Evolutionary conservation across 257 asterid species (phyloP).

Genomic region (Solanum lignicaule): DNA sequence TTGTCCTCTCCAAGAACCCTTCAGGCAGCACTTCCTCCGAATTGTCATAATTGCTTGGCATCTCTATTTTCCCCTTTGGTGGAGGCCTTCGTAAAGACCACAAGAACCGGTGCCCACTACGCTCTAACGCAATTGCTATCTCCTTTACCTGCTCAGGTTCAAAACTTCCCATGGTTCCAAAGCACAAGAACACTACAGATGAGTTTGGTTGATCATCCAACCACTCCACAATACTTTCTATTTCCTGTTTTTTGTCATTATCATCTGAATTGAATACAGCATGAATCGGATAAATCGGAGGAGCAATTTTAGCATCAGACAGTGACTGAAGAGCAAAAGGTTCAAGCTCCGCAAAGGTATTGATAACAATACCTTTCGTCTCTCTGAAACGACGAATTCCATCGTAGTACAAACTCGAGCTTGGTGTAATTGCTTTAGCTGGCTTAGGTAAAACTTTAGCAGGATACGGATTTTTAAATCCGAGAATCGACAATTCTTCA

Average conservation of each 20-base stretch:
- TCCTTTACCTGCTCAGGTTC: conserved; percentile 14
- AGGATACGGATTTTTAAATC: conserved; percentile 19
- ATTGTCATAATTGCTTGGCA: conserved; percentile 4
- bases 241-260: background rate
- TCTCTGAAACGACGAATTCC: background rate
- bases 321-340: conserved; percentile 16
- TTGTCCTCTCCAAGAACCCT: conserved; percentile 19
- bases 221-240: background rate
- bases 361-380: conserved; percentile 29
- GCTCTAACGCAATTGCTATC: conserved; percentile 15
- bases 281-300: conserved; percentile 31
- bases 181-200: conserved; percentile 22
- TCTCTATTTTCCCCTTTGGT: background rate
- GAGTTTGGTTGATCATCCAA: conserved; percentile 5
- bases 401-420: background rate
- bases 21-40: conserved; percentile 8
- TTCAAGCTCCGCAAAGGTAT: conserved; percentile 42
- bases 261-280: conserved; percentile 13
- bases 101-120: conserved; percentile 9
- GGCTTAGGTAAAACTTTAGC: conserved; percentile 11
- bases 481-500: conserved; percentile 3
- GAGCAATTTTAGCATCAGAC: background rate
- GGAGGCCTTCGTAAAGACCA: conserved; percentile 14
- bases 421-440: background rate
- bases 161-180: conserved; percentile 20